Base-by-base conservation (phyloP, 2,329 filamentous ascomycete genomes). In the Nemania bipapillata region DNA sequence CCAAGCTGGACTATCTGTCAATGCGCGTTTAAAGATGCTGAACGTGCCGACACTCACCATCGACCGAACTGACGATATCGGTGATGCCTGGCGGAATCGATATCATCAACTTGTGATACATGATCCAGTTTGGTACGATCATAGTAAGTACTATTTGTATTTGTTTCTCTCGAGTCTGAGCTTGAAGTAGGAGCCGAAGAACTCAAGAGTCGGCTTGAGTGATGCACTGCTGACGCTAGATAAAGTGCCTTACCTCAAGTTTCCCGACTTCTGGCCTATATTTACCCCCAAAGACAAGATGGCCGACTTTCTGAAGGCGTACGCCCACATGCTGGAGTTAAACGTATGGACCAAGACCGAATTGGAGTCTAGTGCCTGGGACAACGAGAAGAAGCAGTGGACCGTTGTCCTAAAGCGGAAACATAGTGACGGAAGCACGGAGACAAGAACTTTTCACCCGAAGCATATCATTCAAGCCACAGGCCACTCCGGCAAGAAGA, bases 221-320 rank as follows among this genome's bases (percentile, higher is more conserved):
- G 6, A 12, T 22, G 32, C 3, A n/a, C 4, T 20, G 26, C 66
- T 71, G 30, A 71, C 26, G 22, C 26, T 3, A n/a, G 30, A 5
- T 20, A 26, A 49, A 71, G 79, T 90, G 78, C 87, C 89, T 0
- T 91, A 90, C 75, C 74, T 91, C 3, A 80, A 82, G 0, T 91
- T 90, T 72, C 89, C 89, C 0, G 76, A 84, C 0, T 84, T 82
- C 69, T 91, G 89, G 88, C 89, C 89, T 0, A 78, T 90, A 20
- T 91, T 90, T 77, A 91, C 89, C 0, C 89, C 89, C 4, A 90
- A 90, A 71, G 88, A 91, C 76, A 91, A 91, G 73, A 81, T 91
- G 0, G 89, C 83, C 2, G 86, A 89, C 60, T 91, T 87, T 79
- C 86, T 91, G 70, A 87, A 90, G 72, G 80, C 83, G 1, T 91